These are phyloP conservation scores for Zymoseptoria pseudotritici DNA, from an alignment of 2,329 filamentous ascomycete species.

Conservation along the genomic window DNA sequence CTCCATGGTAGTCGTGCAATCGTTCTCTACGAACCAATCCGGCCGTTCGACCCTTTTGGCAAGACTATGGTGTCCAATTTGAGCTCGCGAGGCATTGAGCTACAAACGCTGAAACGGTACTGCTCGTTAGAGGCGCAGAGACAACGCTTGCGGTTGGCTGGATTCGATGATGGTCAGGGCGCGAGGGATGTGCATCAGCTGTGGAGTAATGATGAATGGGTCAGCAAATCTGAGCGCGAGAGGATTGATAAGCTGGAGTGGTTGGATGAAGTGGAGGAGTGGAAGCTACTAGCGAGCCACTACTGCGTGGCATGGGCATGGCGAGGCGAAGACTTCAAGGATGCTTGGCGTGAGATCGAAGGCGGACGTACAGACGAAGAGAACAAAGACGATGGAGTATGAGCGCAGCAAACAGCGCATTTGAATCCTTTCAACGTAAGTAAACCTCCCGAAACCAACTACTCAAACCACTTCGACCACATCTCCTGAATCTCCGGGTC, in stretches of 20 bases:
- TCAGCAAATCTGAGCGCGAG: constrained; percentile 63
- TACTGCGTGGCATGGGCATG: constrained; percentile 89
- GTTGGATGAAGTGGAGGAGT: constrained; percentile 92
- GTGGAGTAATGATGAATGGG: constrained; percentile 62
- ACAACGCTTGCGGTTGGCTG: constrained; percentile 56
- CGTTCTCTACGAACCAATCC: constrained; percentile 82
- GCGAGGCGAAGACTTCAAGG: constrained; percentile 38
- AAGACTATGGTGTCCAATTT: constrained; percentile 89
- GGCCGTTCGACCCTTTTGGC: constrained; percentile 78
- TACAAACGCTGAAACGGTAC: constrained; percentile 75
- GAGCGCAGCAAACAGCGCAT: too few species aligned
- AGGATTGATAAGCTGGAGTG: constrained; percentile 74
- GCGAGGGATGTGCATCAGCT: constrained; percentile 60
- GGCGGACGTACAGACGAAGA: constrained; percentile 15
- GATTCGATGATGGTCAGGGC: constrained; percentile 52
- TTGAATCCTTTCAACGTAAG: not conserved
- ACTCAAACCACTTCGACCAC: not conserved
- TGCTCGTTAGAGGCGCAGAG: constrained; percentile 61
- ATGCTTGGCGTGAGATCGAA: constrained; percentile 19
- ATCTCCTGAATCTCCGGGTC: not conserved
- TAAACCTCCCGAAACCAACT: not conserved
- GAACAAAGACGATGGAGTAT: constrained; percentile 14
- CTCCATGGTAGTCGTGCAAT: constrained; percentile 47
- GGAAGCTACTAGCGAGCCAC: constrained; percentile 76
- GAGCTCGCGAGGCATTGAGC: constrained; percentile 67